Conservation (phyloP, 83 land plant genomes). For the Picea abies region DNA sequence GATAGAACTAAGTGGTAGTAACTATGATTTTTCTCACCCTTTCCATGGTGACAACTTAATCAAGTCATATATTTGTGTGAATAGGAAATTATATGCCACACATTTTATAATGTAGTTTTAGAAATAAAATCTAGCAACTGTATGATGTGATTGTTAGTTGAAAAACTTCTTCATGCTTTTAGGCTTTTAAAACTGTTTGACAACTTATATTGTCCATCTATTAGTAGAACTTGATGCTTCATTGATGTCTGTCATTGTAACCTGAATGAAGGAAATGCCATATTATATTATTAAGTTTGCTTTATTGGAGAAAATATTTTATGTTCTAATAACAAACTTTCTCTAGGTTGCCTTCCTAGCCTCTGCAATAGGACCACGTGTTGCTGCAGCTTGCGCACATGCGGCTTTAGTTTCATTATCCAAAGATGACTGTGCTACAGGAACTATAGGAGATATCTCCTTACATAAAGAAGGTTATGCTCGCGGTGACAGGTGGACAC, state of each 20-base stretch:
- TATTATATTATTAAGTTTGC: background rate
- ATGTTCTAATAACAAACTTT: background rate
- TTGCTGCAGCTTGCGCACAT: conserved; percentile 87
- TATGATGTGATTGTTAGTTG: background rate
- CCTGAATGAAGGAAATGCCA: background rate
- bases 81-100: too few species aligned
- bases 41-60: too few species aligned
- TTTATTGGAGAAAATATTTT: background rate
- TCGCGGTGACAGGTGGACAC: conserved; percentile 33
- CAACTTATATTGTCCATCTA: background rate
- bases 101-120: too few species aligned
- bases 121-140: too few species aligned
- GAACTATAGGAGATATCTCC: conserved; percentile 5
- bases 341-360: conserved; percentile 78
- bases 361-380: conserved; percentile 82
- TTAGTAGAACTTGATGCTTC: background rate
- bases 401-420: conserved; percentile 62
- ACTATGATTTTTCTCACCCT: conserved; percentile 1
- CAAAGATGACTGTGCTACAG: conserved; percentile 26
- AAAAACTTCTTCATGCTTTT: background rate
- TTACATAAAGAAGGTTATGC: conserved; percentile 25
- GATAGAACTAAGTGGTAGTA: background rate
- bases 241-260: background rate
- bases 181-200: background rate
- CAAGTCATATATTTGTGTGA: too few species aligned